phyloP scores from a whole-genome alignment of 805 yeast species.

The Wickerhamomyces tratensis region DNA sequence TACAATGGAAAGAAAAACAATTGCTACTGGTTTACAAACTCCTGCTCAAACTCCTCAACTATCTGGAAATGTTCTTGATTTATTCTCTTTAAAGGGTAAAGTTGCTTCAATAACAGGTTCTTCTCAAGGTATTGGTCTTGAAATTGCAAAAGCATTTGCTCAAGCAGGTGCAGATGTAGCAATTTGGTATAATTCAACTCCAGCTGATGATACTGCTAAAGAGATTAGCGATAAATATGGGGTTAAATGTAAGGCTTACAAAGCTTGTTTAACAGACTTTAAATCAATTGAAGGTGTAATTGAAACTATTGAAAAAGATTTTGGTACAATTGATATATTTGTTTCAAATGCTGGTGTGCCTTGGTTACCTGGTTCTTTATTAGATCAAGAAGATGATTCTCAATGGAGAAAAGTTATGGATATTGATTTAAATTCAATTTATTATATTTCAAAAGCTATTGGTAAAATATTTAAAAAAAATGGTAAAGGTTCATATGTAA shows the following conservation, averaged over 20 bases:
- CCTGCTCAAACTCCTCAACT: constrained; percentile 47
- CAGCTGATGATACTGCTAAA: constrained; percentile 28
- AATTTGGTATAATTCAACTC: constrained; percentile 19
- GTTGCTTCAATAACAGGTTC: constrained; percentile 82
- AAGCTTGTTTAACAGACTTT: constrained; percentile 23
- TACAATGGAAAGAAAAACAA: constrained; percentile 7
- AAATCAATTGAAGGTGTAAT: constrained; percentile 20
- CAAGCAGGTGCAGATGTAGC: constrained; percentile 89
- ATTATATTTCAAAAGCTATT: constrained; percentile 66
- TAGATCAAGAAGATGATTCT: constrained; percentile 32
- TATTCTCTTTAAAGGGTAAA: constrained; percentile 76
- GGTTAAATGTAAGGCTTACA: constrained; percentile 52
- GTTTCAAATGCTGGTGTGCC: constrained; percentile 90
- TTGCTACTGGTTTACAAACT: constrained; percentile 14
- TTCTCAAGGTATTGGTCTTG: constrained; percentile 74
- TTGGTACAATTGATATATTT: constrained; percentile 66
- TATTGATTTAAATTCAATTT: constrained; percentile 72
- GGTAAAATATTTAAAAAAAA: constrained; percentile 69
- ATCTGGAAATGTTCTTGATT: constrained; percentile 44
- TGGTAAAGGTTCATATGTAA: constrained; percentile 68
- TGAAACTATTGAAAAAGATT: constrained; percentile 43
- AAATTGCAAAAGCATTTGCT: constrained; percentile 76
- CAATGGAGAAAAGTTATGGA: constrained; percentile 69
- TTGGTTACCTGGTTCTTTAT: constrained; percentile 59
- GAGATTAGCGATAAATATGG: constrained; percentile 54